Percentiles rank a stretch among this genome's conserved stretches.
These are phyloP conservation scores for Trametes punicea DNA, from an alignment of 768 basidiomycete genomes.

Conservation along the genomic window DNA sequence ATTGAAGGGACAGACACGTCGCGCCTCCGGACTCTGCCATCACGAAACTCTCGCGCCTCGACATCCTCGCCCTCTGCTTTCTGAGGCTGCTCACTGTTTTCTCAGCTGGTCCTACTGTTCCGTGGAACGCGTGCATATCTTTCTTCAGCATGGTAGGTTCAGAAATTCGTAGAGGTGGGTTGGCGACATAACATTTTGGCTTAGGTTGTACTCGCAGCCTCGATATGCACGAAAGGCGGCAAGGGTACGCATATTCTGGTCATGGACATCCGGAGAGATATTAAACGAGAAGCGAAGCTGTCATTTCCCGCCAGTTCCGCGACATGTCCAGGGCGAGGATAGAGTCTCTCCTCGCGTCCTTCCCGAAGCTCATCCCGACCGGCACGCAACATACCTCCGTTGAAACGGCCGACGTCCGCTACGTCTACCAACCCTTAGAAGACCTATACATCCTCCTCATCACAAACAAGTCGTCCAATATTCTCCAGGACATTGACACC, in stretches of 20 bases:
- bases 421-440: constrained; percentile 95
- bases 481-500: constrained; percentile 96
- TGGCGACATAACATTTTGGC: not conserved
- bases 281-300: constrained; percentile 47
- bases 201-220: constrained; percentile 90
- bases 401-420: constrained; percentile 92
- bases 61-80: not conserved
- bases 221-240: constrained; percentile 92
- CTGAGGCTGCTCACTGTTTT: not conserved
- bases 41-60: constrained; percentile 6
- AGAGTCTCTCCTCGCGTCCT: constrained; percentile 93
- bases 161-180: not conserved
- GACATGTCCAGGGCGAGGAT: constrained; percentile 90
- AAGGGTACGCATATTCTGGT: constrained; percentile 48
- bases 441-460: constrained; percentile 96
- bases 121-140: not conserved
- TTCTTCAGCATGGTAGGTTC: constrained; percentile 6
- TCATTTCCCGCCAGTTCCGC: constrained; percentile 94
- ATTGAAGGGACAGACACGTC: constrained; percentile 10
- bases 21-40: constrained; percentile 4
- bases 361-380: constrained; percentile 94
- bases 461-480: constrained; percentile 99
- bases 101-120: not conserved
- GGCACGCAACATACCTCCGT: constrained; percentile 96
- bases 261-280: not conserved